Percentiles rank a stretch among this genome's conserved stretches.
These are phyloP conservation scores for Gentiana dahurica DNA, from an alignment of 257 asterid genomes.

Conservation along the genomic window DNA sequence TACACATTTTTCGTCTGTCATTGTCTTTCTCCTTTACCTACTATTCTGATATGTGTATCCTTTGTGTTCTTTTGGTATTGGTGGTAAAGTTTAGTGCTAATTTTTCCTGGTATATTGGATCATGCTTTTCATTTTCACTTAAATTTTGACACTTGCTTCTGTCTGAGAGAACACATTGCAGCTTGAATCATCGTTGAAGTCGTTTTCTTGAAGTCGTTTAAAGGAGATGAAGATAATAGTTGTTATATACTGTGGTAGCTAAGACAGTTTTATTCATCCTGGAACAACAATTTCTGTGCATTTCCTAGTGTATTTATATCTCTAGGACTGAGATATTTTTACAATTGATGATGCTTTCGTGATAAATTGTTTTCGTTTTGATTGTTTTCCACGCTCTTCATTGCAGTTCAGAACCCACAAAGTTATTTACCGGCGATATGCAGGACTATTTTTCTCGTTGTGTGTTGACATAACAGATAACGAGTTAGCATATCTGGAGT, in stretches of 20 bases:
- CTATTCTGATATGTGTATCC: no score
- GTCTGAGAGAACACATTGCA: no score
- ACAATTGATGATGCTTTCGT: not conserved
- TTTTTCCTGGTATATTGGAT: not conserved
- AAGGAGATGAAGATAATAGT: no score
- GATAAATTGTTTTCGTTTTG: not conserved
- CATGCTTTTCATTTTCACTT: no score
- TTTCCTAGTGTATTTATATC: not conserved
- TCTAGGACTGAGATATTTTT: not conserved
- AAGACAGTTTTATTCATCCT: no score
- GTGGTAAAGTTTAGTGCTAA: not conserved
- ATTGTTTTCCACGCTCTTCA: constrained; percentile 2
- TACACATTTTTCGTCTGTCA: not conserved
- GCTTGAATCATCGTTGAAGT: no score
- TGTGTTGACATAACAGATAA: constrained; percentile 97
- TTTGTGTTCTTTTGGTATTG: no score
- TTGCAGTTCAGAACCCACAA: constrained; percentile 94
- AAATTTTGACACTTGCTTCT: no score
- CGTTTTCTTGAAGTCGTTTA: no score
- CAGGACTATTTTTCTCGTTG: constrained; percentile 88
- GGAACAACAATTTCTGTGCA: not conserved
- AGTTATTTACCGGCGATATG: constrained; percentile 92
- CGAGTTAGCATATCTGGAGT: constrained; percentile 79
- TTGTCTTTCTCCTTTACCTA: no score
- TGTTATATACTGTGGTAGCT: no score